These are phyloP conservation scores for Mastigamoeba balamuthi DNA, from an alignment of 78 protist species.

Conservation along the genomic window DNA sequence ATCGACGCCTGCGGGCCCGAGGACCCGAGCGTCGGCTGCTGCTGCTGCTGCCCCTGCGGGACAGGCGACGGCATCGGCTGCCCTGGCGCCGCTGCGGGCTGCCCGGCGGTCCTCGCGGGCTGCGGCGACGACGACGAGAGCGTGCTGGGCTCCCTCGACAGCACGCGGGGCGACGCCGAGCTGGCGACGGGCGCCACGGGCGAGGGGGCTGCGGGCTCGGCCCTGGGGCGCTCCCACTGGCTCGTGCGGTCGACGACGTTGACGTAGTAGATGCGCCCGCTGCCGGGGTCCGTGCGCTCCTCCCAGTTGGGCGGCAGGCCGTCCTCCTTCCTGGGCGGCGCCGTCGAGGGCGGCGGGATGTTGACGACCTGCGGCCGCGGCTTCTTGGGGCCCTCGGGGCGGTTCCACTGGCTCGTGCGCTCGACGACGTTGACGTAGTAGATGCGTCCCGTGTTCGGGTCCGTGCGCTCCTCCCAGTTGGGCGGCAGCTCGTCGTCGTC, in stretches of 20 bases:
- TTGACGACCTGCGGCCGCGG: neutral
- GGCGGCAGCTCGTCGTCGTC: too few relatives aligned
- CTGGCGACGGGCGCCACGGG: neutral
- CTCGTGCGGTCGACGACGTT: neutral
- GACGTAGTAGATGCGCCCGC: neutral
- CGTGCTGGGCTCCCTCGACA: neutral
- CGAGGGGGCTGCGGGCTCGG: neutral
- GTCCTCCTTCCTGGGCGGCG: neutral
- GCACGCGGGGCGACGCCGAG: neutral
- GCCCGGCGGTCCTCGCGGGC: neutral
- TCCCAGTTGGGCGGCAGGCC: neutral
- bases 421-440: neutral
- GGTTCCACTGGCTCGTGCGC: neutral
- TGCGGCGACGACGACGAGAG: neutral
- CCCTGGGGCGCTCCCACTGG: neutral
- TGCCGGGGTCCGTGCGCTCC: neutral
- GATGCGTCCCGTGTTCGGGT: too few relatives aligned
- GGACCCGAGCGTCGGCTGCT: neutral
- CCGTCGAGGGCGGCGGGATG: neutral
- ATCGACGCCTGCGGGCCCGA: neutral
- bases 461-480: too few relatives aligned
- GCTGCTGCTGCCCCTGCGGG: neutral
- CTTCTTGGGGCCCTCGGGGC: neutral
- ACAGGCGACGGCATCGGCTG: neutral
- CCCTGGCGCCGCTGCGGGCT: neutral